Conservation (phyloP, 805 yeast genomes). For the Barnettozyma wickerhamii region DNA sequence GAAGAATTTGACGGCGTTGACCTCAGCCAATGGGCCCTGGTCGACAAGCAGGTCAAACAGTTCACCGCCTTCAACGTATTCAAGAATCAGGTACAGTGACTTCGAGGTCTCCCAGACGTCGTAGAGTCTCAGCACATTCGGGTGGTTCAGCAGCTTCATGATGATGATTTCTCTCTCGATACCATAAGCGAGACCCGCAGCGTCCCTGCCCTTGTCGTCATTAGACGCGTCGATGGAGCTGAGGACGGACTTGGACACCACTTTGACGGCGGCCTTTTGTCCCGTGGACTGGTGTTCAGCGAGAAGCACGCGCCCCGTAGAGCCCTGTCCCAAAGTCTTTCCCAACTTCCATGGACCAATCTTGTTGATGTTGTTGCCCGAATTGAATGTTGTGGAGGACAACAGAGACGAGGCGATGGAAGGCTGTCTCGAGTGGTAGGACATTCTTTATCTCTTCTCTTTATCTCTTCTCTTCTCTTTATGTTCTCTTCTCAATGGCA, state of each 20-base stretch:
- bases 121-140: slow-evolving; percentile 87
- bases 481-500: too few species aligned
- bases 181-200: slow-evolving; percentile 83
- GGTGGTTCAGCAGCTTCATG: slow-evolving; percentile 92
- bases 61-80: slow-evolving; percentile 88
- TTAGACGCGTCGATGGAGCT: slow-evolving; percentile 30
- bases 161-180: slow-evolving; percentile 96
- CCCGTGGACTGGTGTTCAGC: slow-evolving; percentile 70
- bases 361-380: slow-evolving; percentile 34
- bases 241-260: slow-evolving; percentile 62
- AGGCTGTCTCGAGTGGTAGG: slow-evolving; percentile 47
- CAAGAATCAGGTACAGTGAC: slow-evolving; percentile 74
- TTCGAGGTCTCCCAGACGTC: slow-evolving; percentile 98
- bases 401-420: slow-evolving; percentile 55
- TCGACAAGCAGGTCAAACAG: slow-evolving; percentile 67
- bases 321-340: slow-evolving; percentile 75
- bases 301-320: slow-evolving; percentile 74
- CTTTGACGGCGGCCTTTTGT: slow-evolving; percentile 78
- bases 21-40: slow-evolving; percentile 65
- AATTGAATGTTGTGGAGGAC: slow-evolving; percentile 39
- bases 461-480: too few species aligned
- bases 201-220: slow-evolving; percentile 37
- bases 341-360: slow-evolving; percentile 87
- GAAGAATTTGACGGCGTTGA: slow-evolving; percentile 72
- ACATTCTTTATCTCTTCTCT: slow-evolving; percentile 27